Evolutionary conservation across 2,329 filamentous ascomycete genomes (phyloP).

Genomic region (Macroventuria anomochaeta): DNA sequence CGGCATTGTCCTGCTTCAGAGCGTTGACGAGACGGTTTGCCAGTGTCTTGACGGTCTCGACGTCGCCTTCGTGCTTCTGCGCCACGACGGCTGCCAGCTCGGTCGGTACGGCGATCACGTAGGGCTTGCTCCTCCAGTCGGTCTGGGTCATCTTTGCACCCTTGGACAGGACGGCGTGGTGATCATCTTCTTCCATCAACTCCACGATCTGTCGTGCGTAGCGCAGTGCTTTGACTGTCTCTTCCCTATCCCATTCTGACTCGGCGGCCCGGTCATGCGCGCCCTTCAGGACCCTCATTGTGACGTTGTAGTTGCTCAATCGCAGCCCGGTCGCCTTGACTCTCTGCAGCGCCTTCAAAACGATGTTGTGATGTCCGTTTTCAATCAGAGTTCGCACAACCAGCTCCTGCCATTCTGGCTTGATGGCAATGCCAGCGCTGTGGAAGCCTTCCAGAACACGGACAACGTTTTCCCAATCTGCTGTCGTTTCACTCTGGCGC

Average conservation of each 20-base stretch:
- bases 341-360: conserved; percentile 41
- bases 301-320: conserved; percentile 31
- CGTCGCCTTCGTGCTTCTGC: conserved; percentile 46
- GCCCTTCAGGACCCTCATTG: conserved; percentile 44
- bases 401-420: conserved; percentile 21
- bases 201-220: conserved; percentile 49
- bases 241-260: conserved; percentile 47
- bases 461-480: conserved; percentile 47
- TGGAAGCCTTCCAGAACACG: conserved; percentile 40
- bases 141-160: conserved; percentile 33
- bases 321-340: conserved; percentile 34
- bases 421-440: conserved; percentile 32
- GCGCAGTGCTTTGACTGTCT: conserved; percentile 48
- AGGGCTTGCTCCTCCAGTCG: conserved; percentile 38
- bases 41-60: conserved; percentile 51
- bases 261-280: conserved; percentile 44
- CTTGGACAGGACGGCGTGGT: conserved; percentile 34
- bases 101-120: conserved; percentile 52
- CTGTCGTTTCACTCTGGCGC: conserved; percentile 25
- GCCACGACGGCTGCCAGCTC: conserved; percentile 53
- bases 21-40: conserved; percentile 49
- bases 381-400: conserved; percentile 29
- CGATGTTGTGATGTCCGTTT: conserved; percentile 34
- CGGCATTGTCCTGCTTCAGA: conserved; percentile 33
- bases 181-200: conserved; percentile 51